A percentile compares a stretch with the other conserved stretches of the same genome.
Evolutionary conservation across 441 rosid genomes (phyloP).

Genomic region (Aleurites moluccanus): DNA sequence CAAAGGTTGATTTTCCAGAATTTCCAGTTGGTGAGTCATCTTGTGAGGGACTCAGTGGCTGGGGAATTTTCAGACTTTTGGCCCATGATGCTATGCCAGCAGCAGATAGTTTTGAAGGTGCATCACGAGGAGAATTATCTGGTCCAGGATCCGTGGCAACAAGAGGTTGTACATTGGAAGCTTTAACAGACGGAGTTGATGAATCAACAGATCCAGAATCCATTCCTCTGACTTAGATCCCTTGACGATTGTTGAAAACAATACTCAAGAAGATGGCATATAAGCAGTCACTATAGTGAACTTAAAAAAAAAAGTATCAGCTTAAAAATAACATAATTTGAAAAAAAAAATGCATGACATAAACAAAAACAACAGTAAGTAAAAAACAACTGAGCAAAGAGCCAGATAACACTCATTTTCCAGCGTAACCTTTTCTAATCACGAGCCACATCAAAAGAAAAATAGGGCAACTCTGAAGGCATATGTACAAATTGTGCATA

Average conservation of each 20-base stretch:
- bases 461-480: neutral
- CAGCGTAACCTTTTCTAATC: neutral
- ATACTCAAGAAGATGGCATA: slow-evolving; percentile 25
- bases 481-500: neutral
- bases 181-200: slow-evolving; percentile 38
- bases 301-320: neutral
- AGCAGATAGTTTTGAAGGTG: slow-evolving; percentile 61
- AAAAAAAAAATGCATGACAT: neutral
- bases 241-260: slow-evolving; percentile 22
- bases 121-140: slow-evolving; percentile 49
- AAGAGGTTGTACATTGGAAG: slow-evolving; percentile 43
- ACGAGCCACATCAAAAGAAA: neutral
- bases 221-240: slow-evolving; percentile 32
- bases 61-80: slow-evolving; percentile 79
- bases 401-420: neutral
- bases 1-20: slow-evolving; percentile 65
- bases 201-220: slow-evolving; percentile 53
- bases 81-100: slow-evolving; percentile 88
- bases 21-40: slow-evolving; percentile 54
- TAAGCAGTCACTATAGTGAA: neutral
- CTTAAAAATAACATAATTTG: neutral
- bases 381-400: neutral
- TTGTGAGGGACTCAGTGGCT: slow-evolving; percentile 54
- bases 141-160: slow-evolving; percentile 36
- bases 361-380: neutral